Percentiles rank a stretch among this genome's conserved stretches.
Conservation (phyloP, 1,139 yeast genomes). For the Suhomyces coccinellae region DNA sequence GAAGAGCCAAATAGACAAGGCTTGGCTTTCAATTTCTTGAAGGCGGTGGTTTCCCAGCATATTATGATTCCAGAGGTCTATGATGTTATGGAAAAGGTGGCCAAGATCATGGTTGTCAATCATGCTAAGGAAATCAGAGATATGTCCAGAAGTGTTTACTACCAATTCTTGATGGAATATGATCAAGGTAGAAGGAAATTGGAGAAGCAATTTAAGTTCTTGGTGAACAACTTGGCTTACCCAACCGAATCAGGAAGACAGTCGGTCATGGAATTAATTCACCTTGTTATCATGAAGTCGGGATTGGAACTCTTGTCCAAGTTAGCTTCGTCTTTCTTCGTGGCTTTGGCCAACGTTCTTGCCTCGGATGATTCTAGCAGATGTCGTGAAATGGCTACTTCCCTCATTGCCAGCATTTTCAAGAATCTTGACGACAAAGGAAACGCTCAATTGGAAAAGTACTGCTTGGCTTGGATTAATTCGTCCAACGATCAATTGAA, state of each 20-base stretch:
- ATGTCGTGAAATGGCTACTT: conserved; percentile 83
- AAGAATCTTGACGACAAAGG: conserved; percentile 48
- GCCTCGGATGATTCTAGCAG: conserved; percentile 77
- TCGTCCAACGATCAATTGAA: conserved; percentile 53
- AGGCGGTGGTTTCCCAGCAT: conserved; percentile 71
- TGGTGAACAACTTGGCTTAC: conserved; percentile 81
- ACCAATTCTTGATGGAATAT: conserved; percentile 87
- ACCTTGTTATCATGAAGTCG: conserved; percentile 66
- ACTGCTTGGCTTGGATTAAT: conserved; percentile 67
- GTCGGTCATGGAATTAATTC: conserved; percentile 86
- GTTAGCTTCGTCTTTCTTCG: conserved; percentile 74
- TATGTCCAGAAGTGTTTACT: conserved; percentile 80
- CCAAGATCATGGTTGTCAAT: conserved; percentile 87
- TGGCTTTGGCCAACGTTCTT: conserved; percentile 74
- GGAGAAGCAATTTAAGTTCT: conserved; percentile 77
- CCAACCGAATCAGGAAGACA: conserved; percentile 87
- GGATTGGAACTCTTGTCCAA: conserved; percentile 61
- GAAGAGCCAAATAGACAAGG: conserved; percentile 92
- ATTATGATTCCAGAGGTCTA: conserved; percentile 84
- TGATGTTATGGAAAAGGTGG: conserved; percentile 80
- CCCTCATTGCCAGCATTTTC: conserved; percentile 59
- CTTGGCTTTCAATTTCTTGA: conserved; percentile 79
- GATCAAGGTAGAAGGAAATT: conserved; percentile 90
- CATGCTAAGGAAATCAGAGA: conserved; percentile 83
- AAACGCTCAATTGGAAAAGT: conserved; percentile 54